These are phyloP conservation scores for Hysterium pulicare DNA, from an alignment of 2,329 filamentous ascomycete genomes.

Conservation along the genomic window DNA sequence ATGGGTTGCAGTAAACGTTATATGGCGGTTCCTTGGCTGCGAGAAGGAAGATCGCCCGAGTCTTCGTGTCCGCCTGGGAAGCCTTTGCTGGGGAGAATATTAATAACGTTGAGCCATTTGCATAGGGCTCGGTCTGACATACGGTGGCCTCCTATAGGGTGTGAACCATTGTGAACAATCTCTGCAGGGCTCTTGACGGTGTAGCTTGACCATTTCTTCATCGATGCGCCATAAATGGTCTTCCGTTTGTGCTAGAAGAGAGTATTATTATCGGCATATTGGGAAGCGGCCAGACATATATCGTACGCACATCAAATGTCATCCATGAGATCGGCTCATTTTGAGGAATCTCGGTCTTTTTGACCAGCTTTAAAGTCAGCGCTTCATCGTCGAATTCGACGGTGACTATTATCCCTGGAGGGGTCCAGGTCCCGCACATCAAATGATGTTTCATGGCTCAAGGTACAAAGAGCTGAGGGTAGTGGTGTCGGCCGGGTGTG, in stretches of 20 bases:
- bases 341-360: conserved; percentile 74
- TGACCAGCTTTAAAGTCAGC: conserved; percentile 69
- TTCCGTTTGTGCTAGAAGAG: conserved; percentile 74
- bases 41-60: conserved; percentile 83
- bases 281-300: too few relatives aligned
- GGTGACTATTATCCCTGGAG: conserved; percentile 84
- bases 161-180: conserved; percentile 71
- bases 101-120: conserved; percentile 9
- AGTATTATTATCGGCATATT: too few relatives aligned
- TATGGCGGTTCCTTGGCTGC: conserved; percentile 75
- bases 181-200: conserved; percentile 70
- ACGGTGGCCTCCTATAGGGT: conserved; percentile 75
- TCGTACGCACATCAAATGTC: conserved; percentile 70
- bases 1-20: conserved; percentile 84
- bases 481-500: too few relatives aligned
- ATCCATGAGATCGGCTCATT: conserved; percentile 93
- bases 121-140: conserved; percentile 30
- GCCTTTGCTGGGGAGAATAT: conserved; percentile 57
- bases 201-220: conserved; percentile 92
- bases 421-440: conserved; percentile 90
- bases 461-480: too few relatives aligned
- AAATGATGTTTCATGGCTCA: conserved; percentile 74
- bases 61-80: conserved; percentile 68
- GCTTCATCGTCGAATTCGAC: conserved; percentile 83
- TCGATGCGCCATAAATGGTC: conserved; percentile 82